phyloP scores from a whole-genome alignment of 2,329 filamentous ascomycete species.

The Sporothrix humicola region DNA sequence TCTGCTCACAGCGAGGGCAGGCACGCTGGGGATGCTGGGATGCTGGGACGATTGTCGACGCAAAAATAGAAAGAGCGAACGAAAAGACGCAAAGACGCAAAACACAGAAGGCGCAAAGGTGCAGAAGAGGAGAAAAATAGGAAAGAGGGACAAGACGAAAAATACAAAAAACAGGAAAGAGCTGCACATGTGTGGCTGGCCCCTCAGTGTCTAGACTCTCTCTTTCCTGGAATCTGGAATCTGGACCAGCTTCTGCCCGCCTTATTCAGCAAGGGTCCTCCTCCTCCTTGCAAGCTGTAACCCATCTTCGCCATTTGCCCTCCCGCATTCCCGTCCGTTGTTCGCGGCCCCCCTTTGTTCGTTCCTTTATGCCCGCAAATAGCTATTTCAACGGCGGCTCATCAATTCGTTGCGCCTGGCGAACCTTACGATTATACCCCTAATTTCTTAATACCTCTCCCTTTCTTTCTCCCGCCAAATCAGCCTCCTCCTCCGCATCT shows the following conservation, averaged over 20 bases:
- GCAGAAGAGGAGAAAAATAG: background rate
- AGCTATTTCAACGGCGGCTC: constrained; percentile 12
- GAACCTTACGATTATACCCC: background rate
- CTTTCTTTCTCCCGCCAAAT: too few relatives aligned
- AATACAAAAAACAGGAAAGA: background rate
- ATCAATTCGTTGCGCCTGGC: background rate
- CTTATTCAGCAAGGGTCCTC: constrained; percentile 10
- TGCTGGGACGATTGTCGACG: background rate
- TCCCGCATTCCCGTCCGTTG: constrained; percentile 21
- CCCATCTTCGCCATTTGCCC: constrained; percentile 8
- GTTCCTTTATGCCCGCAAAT: background rate
- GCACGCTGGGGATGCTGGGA: constrained; percentile 4
- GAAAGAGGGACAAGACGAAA: background rate
- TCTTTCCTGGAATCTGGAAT: background rate
- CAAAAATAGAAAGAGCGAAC: constrained; percentile 1
- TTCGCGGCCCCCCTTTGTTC: constrained; percentile 5
- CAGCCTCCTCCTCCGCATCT: too few relatives aligned
- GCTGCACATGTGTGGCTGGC: background rate
- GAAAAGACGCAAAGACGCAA: constrained; percentile 3
- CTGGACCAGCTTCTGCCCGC: constrained; percentile 8
- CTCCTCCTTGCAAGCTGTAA: background rate
- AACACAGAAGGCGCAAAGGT: background rate
- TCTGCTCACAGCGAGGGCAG: background rate
- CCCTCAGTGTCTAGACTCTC: background rate
- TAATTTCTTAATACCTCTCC: background rate